Evolutionary conservation across 768 basidiomycete genomes (phyloP).

Genomic region (Suillus luteus): DNA sequence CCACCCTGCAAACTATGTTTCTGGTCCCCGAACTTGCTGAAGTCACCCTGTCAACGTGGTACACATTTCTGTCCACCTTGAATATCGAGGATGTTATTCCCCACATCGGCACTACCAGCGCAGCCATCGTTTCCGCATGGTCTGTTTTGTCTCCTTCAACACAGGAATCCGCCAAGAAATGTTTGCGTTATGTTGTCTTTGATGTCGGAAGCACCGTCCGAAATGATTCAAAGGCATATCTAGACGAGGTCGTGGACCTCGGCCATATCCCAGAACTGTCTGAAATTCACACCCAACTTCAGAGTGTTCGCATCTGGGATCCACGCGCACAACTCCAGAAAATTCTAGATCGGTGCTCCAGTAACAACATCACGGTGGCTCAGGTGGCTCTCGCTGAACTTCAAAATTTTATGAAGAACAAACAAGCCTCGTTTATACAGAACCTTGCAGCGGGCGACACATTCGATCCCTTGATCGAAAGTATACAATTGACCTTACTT

Average conservation of each 20-base stretch:
- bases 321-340: conserved; percentile 57
- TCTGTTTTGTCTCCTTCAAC: conserved; percentile 53
- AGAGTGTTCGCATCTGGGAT: conserved; percentile 51
- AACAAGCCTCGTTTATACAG: conserved; percentile 54
- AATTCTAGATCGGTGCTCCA: conserved; percentile 71
- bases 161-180: conserved; percentile 54
- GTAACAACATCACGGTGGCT: conserved; percentile 81
- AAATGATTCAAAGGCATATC: conserved; percentile 49
- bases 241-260: conserved; percentile 83
- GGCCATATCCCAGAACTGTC: conserved; percentile 67
- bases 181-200: conserved; percentile 70
- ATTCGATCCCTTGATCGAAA: conserved; percentile 77
- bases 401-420: conserved; percentile 57
- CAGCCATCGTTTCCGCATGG: conserved; percentile 84
- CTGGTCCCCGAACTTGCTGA: conserved; percentile 71
- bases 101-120: conserved; percentile 84
- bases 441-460: conserved; percentile 78
- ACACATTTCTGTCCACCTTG: conserved; percentile 70
- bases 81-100: conserved; percentile 72
- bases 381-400: conserved; percentile 76
- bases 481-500: conserved; percentile 67
- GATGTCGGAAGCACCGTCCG: conserved; percentile 43
- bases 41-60: conserved; percentile 80
- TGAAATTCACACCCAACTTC: conserved; percentile 44
- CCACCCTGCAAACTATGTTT: conserved; percentile 91